Conservation (phyloP, 768 basidiomycete genomes). For the Russula dissimulans region DNA sequence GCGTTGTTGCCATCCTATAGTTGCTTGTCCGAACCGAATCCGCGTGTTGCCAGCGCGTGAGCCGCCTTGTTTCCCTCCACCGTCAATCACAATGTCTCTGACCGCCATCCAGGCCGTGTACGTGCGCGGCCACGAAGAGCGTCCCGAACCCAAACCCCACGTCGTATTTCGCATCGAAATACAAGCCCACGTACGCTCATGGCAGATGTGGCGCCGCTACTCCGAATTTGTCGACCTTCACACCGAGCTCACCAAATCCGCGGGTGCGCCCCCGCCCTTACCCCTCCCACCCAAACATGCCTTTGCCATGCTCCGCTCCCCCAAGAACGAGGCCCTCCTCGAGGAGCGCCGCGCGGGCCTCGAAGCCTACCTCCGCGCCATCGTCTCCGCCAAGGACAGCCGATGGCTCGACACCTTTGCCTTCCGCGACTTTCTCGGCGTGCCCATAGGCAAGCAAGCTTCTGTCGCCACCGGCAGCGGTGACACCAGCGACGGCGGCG, state of each 20-base stretch:
- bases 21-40: neutral
- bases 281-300: slow-evolving; percentile 80
- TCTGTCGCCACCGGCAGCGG: neutral
- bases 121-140: slow-evolving; percentile 61
- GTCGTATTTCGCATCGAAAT: slow-evolving; percentile 77
- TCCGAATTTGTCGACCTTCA: slow-evolving; percentile 89
- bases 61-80: too few species aligned
- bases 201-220: slow-evolving; percentile 92
- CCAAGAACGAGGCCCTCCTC: slow-evolving; percentile 50
- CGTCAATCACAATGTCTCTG: slow-evolving; percentile 30
- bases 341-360: slow-evolving; percentile 72
- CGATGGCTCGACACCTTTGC: slow-evolving; percentile 72
- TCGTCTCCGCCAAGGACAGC: slow-evolving; percentile 72
- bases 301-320: slow-evolving; percentile 55
- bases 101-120: slow-evolving; percentile 71
- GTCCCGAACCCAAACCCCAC: slow-evolving; percentile 63
- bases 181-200: slow-evolving; percentile 81
- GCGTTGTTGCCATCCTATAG: neutral
- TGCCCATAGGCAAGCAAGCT: slow-evolving; percentile 50
- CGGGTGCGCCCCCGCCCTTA: slow-evolving; percentile 69
- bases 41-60: neutral
- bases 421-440: slow-evolving; percentile 82
- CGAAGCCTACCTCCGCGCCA: slow-evolving; percentile 79
- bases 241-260: slow-evolving; percentile 68
- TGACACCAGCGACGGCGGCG: slow-evolving; percentile 22